Conservation (phyloP, 78 protist species). For the Monosiga brevicollis region DNA sequence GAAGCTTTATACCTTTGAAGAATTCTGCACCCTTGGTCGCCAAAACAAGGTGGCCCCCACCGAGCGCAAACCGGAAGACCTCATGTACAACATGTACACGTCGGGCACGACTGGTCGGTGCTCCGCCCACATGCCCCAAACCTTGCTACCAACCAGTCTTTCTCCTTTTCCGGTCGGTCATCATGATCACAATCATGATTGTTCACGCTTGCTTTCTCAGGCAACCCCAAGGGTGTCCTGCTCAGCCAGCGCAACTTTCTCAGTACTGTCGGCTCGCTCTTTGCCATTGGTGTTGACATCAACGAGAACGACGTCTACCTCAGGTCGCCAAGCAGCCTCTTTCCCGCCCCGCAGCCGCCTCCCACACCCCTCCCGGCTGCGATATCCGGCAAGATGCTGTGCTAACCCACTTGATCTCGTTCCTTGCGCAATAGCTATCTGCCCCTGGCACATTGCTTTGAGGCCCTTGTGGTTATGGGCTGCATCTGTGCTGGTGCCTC, state of each 20-base stretch:
- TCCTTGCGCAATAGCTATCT: conserved; percentile 36
- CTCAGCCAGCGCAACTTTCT: conserved; percentile 24
- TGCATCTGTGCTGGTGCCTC: conserved; percentile 31
- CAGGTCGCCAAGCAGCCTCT: conserved; percentile 18
- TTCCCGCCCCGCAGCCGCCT: neutral
- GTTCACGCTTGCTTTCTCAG: too few species aligned
- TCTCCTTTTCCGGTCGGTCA: too few species aligned
- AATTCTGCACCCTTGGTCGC: too few species aligned
- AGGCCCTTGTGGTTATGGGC: conserved; percentile 33
- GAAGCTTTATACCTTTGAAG: too few species aligned
- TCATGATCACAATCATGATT: too few species aligned
- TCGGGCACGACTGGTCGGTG: conserved; percentile 96
- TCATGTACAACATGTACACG: conserved; percentile 69
- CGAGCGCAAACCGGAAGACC: too few species aligned
- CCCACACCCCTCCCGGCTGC: neutral
- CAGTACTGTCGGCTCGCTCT: neutral
- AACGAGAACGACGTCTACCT: neutral
- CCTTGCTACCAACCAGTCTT: too few species aligned
- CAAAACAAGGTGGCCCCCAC: too few species aligned
- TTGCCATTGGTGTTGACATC: neutral
- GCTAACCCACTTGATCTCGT: neutral
- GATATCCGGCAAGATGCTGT: neutral
- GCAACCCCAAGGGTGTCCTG: conserved; percentile 75
- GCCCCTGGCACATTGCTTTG: conserved; percentile 93
- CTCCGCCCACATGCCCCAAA: too few species aligned